Conservation (phyloP, 208 protist species). For the Leishmania tarentolae region DNA sequence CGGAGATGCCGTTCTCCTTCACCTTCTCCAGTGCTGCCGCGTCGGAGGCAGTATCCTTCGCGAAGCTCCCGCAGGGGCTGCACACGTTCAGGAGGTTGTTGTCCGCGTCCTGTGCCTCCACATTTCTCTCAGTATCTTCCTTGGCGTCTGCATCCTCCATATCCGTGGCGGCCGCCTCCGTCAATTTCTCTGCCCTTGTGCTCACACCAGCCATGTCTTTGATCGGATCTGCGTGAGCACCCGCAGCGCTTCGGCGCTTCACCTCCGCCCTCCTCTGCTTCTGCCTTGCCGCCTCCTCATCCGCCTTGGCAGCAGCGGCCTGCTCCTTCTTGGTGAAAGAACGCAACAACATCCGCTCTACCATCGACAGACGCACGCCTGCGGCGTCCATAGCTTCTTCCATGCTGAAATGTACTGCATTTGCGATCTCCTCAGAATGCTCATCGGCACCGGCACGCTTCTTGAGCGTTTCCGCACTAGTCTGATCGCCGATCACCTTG, state of each 20-base stretch:
- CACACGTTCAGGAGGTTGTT: not conserved
- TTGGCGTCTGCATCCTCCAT: not conserved
- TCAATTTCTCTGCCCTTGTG: not conserved
- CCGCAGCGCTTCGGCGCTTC: not conserved
- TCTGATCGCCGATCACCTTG: conserved; percentile 37
- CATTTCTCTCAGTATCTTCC: not conserved
- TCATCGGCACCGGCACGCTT: conserved; percentile 8
- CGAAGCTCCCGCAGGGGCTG: not conserved
- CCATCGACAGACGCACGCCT: conserved; percentile 19
- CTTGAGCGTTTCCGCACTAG: conserved; percentile 27
- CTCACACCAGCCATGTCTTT: not conserved
- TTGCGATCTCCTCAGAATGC: conserved; percentile 7
- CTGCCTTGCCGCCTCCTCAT: not conserved
- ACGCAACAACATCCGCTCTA: conserved; percentile 15
- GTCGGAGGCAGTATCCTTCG: not conserved
- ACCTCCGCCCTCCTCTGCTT: not conserved
- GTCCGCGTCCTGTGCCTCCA: not conserved
- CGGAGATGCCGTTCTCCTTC: not conserved
- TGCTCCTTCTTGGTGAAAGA: conserved; percentile 11
- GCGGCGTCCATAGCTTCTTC: conserved; percentile 12
- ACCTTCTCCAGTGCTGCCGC: not conserved
- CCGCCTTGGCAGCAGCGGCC: not conserved
- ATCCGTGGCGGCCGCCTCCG: not conserved
- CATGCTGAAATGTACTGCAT: not conserved
- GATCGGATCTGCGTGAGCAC: not conserved